A percentile compares a stretch with the other conserved stretches of the same genome.
These are phyloP conservation scores for Meyerozyma guilliermondii DNA, from an alignment of 1,139 yeast species.

Conservation along the genomic window DNA sequence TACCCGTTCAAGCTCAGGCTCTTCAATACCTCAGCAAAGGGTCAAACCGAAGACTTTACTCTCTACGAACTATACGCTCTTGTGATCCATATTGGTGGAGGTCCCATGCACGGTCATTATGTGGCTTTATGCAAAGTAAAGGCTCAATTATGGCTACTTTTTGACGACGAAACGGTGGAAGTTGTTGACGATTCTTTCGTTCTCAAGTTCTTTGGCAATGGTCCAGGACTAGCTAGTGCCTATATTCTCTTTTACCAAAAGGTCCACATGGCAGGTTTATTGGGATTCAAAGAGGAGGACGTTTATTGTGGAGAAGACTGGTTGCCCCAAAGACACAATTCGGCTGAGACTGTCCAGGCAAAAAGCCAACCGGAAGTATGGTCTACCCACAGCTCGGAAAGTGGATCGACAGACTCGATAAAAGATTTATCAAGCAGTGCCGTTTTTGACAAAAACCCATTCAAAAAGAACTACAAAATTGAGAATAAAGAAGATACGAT, in stretches of 20 bases:
- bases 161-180: conserved; percentile 95
- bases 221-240: conserved; percentile 86
- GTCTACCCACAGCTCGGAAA: conserved; percentile 1
- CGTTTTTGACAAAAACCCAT: neutral
- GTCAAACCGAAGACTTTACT: conserved; percentile 36
- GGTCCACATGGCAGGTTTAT: conserved; percentile 17
- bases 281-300: conserved; percentile 32
- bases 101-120: conserved; percentile 97
- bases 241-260: conserved; percentile 72
- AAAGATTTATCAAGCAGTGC: neutral
- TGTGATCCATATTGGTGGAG: conserved; percentile 94
- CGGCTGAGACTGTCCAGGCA: conserved; percentile 5
- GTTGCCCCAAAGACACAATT: conserved; percentile 9
- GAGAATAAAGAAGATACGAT: neutral
- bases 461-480: neutral
- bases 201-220: conserved; percentile 82
- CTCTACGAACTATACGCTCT: conserved; percentile 80
- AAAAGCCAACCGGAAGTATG: conserved; percentile 6
- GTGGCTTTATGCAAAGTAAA: conserved; percentile 80
- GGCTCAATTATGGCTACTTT: conserved; percentile 80
- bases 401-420: neutral
- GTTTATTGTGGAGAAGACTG: conserved; percentile 30
- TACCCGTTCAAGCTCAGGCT: conserved; percentile 74
- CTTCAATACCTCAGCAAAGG: conserved; percentile 48
- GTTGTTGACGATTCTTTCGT: conserved; percentile 81